Evolutionary conservation across 148 eudicot species (phyloP).

Genomic region (Pharnaceum exiguum): DNA sequence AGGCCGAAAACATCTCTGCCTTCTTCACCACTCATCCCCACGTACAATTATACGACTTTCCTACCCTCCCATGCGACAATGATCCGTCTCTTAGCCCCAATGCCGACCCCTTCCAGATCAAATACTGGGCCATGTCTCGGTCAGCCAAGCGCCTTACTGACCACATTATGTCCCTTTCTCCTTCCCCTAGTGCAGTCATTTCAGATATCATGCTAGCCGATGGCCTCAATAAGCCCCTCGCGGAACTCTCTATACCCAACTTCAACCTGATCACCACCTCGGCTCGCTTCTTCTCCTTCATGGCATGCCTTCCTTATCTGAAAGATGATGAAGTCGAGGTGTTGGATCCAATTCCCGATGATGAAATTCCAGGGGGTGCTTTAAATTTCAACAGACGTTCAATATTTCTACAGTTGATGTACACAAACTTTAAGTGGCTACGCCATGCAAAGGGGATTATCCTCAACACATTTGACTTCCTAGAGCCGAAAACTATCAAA

Average conservation of each 20-base stretch:
- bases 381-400: slow-evolving; percentile 25
- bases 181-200: slow-evolving; percentile 37
- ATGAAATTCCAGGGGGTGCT: slow-evolving; percentile 31
- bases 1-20: slow-evolving; percentile 26
- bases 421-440: background rate
- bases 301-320: too few species aligned
- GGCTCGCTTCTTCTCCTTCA: slow-evolving; percentile 30
- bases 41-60: slow-evolving; percentile 30
- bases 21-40: slow-evolving; percentile 38
- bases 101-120: slow-evolving; percentile 42
- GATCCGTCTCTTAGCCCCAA: slow-evolving; percentile 15
- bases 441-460: slow-evolving; percentile 15
- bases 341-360: background rate
- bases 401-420: slow-evolving; percentile 19
- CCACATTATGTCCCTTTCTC: slow-evolving; percentile 25
- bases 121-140: slow-evolving; percentile 24
- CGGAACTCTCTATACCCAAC: slow-evolving; percentile 18
- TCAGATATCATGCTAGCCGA: slow-evolving; percentile 27
- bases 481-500: slow-evolving; percentile 25
- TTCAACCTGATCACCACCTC: slow-evolving; percentile 33
- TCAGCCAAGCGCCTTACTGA: slow-evolving; percentile 34
- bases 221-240: slow-evolving; percentile 10
- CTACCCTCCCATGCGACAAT: slow-evolving; percentile 12
- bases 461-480: slow-evolving; percentile 24
- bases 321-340: too few species aligned